phyloP scores from a whole-genome alignment of 768 basidiomycete genomes.

The Trametes cubensis region DNA sequence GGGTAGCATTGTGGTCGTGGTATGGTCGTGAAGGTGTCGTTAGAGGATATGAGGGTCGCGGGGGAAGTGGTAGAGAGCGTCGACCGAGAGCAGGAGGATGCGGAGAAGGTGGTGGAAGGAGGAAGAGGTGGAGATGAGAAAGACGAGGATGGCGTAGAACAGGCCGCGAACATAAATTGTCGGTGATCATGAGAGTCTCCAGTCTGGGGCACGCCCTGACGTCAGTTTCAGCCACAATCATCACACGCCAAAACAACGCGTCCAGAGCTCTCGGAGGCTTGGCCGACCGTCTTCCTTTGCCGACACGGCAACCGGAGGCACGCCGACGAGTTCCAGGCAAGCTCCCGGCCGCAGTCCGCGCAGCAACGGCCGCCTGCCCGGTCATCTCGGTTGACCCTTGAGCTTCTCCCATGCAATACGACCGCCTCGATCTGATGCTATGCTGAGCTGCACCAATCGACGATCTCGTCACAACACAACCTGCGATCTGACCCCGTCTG shows the following conservation, averaged over 20 bases:
- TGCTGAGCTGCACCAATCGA: constrained; percentile 2
- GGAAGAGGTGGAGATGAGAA: neutral
- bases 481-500: neutral
- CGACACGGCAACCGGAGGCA: neutral
- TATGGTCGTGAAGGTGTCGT: neutral
- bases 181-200: neutral
- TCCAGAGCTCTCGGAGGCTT: neutral
- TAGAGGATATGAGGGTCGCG: neutral
- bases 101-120: neutral
- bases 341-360: neutral
- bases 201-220: constrained; percentile 10
- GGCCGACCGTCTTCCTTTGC: constrained; percentile 2
- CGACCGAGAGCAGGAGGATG: neutral
- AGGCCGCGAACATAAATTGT: constrained; percentile 1
- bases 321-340: no score
- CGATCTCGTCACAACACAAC: neutral
- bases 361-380: no score
- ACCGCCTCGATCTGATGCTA: constrained; percentile 11
- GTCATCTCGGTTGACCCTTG: no score
- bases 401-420: neutral
- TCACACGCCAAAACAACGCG: constrained; percentile 11
- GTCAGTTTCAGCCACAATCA: constrained; percentile 19
- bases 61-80: neutral
- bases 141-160: constrained; percentile 9
- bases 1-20: constrained; percentile 9